Evolutionary conservation across 441 rosid genomes (phyloP), one percentile per base, ranked within the genome.

Genomic region (Jatropha multifida): DNA sequence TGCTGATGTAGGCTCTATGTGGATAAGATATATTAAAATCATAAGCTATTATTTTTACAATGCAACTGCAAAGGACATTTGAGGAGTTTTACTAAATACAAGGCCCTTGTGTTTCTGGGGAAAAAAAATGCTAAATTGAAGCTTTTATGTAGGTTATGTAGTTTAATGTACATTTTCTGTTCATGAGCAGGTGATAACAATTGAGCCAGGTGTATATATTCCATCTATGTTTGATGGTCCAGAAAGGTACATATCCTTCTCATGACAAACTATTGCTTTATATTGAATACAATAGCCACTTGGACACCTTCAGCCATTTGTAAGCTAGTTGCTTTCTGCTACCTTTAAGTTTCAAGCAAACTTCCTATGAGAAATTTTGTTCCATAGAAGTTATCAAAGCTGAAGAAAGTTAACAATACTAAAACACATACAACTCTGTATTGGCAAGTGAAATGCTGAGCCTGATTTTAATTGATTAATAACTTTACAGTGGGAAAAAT

Each of bases 201-300:
- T 96, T 72, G 98, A 96, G 82, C 98, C 99, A 49, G 98, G 98
- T 81, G 90, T 94, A 74, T 96, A 96, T 83, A 84, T 94, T 77
- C 97, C 98, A 38, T 76, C 84, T 61, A 79, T 74, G 75, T 88
- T 85, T 73, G 77, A 83, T 67, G 82, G 87, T 78, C 91, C 96
- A 37, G 92, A 89, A 78, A 89, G 97, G 98, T 94, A 83, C 23
- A 11, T 26, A 52, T 63, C 23, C 74, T 63, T 77, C 63, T 55
- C 65, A 12, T 68, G 46, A 18, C 48, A 20, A 51, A 68, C 9
- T 32, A 58, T 38, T 63, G 32, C 23, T 76, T 66, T 32, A 32
- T 1, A 2, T 32, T 74, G 60, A 52, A 14, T 42, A 9, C 4
- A 2, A 54, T 64, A 38, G 44, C 32, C 40, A 15, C 44, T 37